phyloP scores from a whole-genome alignment of 768 basidiomycete species.

The Leucogyrophana mollusca region DNA sequence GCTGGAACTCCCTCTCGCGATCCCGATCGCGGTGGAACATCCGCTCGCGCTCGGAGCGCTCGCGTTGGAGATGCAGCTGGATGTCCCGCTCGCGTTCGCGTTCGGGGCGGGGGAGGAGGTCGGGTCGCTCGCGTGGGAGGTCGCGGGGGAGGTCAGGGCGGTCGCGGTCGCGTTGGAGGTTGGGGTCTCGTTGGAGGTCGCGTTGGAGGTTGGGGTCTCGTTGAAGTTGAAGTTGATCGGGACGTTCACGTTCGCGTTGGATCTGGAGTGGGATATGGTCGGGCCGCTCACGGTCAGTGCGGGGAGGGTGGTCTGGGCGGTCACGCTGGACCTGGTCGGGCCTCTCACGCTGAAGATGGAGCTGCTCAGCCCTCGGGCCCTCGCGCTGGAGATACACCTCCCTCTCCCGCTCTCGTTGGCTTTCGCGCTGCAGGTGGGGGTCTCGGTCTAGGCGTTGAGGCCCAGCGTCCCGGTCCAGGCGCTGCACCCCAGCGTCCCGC shows the following conservation, averaged over 20 bases:
- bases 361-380: too few species aligned
- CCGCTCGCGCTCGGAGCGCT: conserved; percentile 20
- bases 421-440: neutral
- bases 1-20: too few species aligned
- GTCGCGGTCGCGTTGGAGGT: neutral
- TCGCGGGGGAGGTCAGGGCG: neutral
- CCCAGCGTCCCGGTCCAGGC: neutral
- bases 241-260: neutral
- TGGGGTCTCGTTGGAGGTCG: neutral
- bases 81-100: conserved; percentile 18
- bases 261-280: too few species aligned
- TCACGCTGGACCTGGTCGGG: too few species aligned
- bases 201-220: neutral
- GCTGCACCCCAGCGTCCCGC: conserved; percentile 1
- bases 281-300: too few species aligned
- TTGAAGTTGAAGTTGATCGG: neutral
- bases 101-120: too few species aligned
- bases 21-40: conserved; percentile 18
- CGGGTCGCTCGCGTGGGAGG: neutral
- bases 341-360: too few species aligned
- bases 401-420: conserved; percentile 1
- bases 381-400: too few species aligned
- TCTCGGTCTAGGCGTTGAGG: neutral
- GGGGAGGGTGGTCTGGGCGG: too few species aligned
- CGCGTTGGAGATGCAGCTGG: conserved; percentile 27